Conservation (phyloP, 768 basidiomycete genomes). For the Kwoniella botswanensis region DNA sequence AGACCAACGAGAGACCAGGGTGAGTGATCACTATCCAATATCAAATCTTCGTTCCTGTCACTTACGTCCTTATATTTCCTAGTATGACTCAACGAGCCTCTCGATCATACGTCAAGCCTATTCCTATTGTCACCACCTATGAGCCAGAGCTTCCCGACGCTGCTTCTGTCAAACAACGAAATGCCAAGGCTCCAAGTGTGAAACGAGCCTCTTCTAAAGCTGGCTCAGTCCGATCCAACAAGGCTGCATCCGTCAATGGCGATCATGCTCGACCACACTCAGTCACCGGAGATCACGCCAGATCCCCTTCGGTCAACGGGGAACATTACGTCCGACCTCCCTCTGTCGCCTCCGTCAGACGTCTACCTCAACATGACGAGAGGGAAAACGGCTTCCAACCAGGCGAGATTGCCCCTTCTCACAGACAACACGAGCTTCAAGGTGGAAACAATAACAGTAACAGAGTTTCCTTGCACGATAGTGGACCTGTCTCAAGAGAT, state of each 20-base stretch:
- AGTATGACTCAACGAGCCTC: conserved; percentile 34
- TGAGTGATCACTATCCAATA: background rate
- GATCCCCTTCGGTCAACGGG: background rate
- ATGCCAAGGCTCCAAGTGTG: conserved; percentile 33
- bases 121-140: conserved; percentile 53
- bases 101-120: conserved; percentile 44
- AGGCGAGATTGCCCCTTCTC: conserved; percentile 42
- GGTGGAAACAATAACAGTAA: conserved; percentile 24
- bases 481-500: conserved; percentile 33
- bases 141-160: conserved; percentile 38
- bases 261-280: conserved; percentile 3
- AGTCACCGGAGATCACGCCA: background rate
- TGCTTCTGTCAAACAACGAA: conserved; percentile 28
- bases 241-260: conserved; percentile 20
- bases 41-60: background rate
- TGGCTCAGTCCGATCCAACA: conserved; percentile 21
- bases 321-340: conserved; percentile 17
- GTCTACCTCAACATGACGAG: conserved; percentile 23
- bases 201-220: conserved; percentile 20
- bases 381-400: conserved; percentile 31
- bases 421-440: conserved; percentile 49
- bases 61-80: background rate
- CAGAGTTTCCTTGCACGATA: conserved; percentile 36
- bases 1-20: conserved; percentile 16
- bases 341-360: conserved; percentile 31